Percentiles rank a stretch among this genome's conserved stretches.
Evolutionary conservation across 2,329 filamentous ascomycete genomes (phyloP).

Genomic region (Trichoderma endophyticum): DNA sequence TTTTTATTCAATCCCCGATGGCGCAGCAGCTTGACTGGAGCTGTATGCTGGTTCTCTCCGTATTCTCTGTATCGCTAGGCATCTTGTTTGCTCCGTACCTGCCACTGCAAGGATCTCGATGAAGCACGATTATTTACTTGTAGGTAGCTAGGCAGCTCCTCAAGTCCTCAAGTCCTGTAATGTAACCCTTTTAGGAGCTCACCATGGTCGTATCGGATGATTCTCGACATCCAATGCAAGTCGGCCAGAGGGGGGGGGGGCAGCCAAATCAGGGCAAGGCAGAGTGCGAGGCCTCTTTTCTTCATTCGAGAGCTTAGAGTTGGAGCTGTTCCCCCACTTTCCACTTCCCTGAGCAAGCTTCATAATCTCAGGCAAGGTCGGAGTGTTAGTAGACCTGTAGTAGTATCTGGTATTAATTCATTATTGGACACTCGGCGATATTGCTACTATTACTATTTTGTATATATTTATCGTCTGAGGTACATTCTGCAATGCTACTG

Average conservation of each 20-base stretch:
- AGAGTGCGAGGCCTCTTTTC: not conserved
- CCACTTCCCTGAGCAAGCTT: not conserved
- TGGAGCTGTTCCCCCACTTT: not conserved
- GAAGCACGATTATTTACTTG: not conserved
- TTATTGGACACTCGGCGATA: not conserved
- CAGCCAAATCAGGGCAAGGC: not conserved
- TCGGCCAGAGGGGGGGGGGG: not conserved
- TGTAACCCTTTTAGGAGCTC: not conserved
- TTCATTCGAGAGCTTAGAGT: not conserved
- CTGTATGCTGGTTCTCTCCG: not conserved
- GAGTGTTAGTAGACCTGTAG: too few species aligned
- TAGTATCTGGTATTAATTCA: too few species aligned
- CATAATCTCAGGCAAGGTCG: not conserved
- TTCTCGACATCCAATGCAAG: not conserved
- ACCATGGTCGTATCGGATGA: not conserved
- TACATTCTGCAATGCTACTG: not conserved
- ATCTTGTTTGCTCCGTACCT: not conserved
- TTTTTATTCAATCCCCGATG: not conserved
- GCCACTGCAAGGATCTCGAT: not conserved
- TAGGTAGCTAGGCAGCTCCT: not conserved
- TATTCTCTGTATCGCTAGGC: not conserved
- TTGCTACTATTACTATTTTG: not conserved
- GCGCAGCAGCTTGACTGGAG: not conserved
- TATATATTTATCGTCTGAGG: not conserved
- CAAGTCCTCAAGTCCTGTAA: not conserved